Conservation (phyloP, 352 stramenopile species). For the Saprolegnia diclina region DNA sequence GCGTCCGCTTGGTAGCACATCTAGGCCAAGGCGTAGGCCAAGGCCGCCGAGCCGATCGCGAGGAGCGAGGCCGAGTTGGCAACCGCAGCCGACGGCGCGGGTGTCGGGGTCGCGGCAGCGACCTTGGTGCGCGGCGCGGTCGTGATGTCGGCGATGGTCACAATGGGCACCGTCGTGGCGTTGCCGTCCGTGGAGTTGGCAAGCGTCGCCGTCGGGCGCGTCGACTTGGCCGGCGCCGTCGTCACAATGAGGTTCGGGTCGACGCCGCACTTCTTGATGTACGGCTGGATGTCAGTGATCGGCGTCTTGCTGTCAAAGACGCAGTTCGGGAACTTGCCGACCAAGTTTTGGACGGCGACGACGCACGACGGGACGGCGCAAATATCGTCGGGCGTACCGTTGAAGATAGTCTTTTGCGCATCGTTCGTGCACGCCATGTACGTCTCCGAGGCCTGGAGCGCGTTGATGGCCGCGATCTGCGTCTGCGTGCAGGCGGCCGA, state of each 20-base stretch:
- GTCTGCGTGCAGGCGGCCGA: not conserved
- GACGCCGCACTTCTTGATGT: slow-evolving; percentile 4
- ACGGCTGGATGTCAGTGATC: slow-evolving; percentile 8
- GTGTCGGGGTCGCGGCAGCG: not conserved
- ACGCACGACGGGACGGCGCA: slow-evolving; percentile 19
- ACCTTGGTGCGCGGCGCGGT: slow-evolving; percentile 3
- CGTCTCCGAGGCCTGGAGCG: not conserved
- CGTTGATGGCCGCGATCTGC: slow-evolving; percentile 8
- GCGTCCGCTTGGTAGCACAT: not conserved
- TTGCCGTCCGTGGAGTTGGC: slow-evolving; percentile 10
- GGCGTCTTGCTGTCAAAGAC: slow-evolving; percentile 11
- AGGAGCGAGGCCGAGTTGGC: not conserved
- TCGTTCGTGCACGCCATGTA: slow-evolving; percentile 21
- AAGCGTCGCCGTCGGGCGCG: not conserved
- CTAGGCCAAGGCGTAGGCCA: slow-evolving; percentile 9
- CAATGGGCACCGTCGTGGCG: not conserved
- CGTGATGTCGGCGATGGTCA: not conserved
- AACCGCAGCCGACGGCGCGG: slow-evolving; percentile 17
- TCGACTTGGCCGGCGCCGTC: slow-evolving; percentile 7
- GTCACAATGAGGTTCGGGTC: not conserved
- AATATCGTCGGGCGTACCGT: slow-evolving; percentile 10
- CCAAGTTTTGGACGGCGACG: slow-evolving; percentile 23
- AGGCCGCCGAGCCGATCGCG: slow-evolving; percentile 1
- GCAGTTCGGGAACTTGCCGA: slow-evolving; percentile 21
- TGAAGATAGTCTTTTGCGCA: slow-evolving; percentile 23